Conservation (phyloP, 257 asterid genomes). For the Nicotiana obtusifolia region DNA sequence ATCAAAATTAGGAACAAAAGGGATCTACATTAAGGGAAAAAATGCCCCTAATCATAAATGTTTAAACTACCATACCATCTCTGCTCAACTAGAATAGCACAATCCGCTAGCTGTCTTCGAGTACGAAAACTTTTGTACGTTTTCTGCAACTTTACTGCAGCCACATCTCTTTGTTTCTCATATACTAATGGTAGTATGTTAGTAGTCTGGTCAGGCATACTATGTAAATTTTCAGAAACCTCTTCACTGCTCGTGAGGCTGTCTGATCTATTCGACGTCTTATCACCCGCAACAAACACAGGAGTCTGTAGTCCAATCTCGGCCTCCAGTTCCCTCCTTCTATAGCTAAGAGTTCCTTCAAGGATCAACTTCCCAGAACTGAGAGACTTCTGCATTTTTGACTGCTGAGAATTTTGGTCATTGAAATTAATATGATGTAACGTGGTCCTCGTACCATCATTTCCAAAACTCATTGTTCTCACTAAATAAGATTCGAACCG, state of each 20-base stretch:
- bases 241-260: not conserved
- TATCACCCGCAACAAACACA: slow-evolving; percentile 4
- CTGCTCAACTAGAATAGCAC: slow-evolving; percentile 84
- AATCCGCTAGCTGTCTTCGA: slow-evolving; percentile 75
- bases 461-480: slow-evolving; percentile 34
- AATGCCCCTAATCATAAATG: not conserved
- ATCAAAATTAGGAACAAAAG: not conserved
- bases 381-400: slow-evolving; percentile 25
- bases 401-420: slow-evolving; percentile 25
- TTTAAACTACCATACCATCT: slow-evolving; percentile 43
- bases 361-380: slow-evolving; percentile 47
- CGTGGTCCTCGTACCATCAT: slow-evolving; percentile 22
- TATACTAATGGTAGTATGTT: not conserved
- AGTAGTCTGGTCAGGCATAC: not conserved
- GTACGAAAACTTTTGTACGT: slow-evolving; percentile 81
- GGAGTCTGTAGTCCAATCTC: slow-evolving; percentile 31
- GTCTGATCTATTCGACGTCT: slow-evolving; percentile 16
- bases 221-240: slow-evolving; percentile 3
- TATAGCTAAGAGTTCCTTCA: slow-evolving; percentile 46
- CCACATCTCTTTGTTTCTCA: slow-evolving; percentile 33
- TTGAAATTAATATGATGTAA: slow-evolving; percentile 30
- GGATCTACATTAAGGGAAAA: not conserved
- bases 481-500: slow-evolving; percentile 30
- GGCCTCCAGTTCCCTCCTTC: slow-evolving; percentile 46
- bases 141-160: slow-evolving; percentile 73